These are phyloP conservation scores for Starmera pachycereana DNA, from an alignment of 805 yeast genomes.

Conservation along the genomic window DNA sequence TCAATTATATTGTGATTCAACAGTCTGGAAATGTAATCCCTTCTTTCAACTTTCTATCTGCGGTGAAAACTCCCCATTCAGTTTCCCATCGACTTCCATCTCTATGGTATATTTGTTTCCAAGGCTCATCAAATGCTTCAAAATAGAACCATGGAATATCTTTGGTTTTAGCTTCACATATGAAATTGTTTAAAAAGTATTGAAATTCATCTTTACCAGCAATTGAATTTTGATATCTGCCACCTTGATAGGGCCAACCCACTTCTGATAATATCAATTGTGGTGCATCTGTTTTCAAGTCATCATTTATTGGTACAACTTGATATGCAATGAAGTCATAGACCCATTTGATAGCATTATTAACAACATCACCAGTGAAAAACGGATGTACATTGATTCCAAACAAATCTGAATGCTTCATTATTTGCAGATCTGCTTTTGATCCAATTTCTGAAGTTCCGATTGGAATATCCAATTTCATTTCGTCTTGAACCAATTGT, in stretches of 20 bases:
- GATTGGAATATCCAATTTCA: conserved; percentile 34
- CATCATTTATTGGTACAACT: conserved; percentile 27
- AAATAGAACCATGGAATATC: conserved; percentile 46
- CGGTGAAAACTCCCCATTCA: conserved; percentile 58
- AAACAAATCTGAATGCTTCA: conserved; percentile 39
- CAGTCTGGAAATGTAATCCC: conserved; percentile 29
- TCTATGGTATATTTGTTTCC: conserved; percentile 47
- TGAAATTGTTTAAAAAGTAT: conserved; percentile 38
- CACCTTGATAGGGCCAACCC: conserved; percentile 69
- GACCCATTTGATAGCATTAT: conserved; percentile 42
- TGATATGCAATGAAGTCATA: conserved; percentile 34
- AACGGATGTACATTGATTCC: conserved; percentile 65
- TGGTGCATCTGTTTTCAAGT: conserved; percentile 13
- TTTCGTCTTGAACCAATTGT: conserved; percentile 22
- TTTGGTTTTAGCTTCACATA: conserved; percentile 31
- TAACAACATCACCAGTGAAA: conserved; percentile 44
- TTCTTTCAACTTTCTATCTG: conserved; percentile 35
- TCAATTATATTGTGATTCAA: neutral
- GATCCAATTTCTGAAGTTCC: conserved; percentile 58
- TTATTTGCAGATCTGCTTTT: conserved; percentile 27
- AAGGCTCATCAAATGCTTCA: conserved; percentile 67
- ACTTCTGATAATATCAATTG: conserved; percentile 45
- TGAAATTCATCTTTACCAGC: conserved; percentile 39
- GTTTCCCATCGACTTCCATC: conserved; percentile 49
- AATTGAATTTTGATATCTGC: conserved; percentile 30